These are phyloP conservation scores for Plasmodium falciparum DNA, from an alignment of 169 alveolate species.

Conservation along the genomic window DNA sequence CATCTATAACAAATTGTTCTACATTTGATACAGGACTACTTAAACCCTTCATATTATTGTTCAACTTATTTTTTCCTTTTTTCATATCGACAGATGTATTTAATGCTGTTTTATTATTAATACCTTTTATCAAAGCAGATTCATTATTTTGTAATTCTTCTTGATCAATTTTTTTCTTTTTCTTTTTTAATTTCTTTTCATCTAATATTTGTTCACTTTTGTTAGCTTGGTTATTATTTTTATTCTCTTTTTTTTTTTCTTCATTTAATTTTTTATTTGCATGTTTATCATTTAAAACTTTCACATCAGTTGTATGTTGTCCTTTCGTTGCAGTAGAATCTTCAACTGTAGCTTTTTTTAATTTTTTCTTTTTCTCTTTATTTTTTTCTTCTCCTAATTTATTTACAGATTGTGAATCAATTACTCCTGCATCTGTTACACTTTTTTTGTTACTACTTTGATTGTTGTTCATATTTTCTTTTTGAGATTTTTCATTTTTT, in stretches of 20 bases:
- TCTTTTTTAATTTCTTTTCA: conserved; percentile 27
- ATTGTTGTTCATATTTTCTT: conserved; percentile 5
- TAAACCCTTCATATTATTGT: conserved; percentile 18
- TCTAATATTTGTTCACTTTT: conserved; percentile 11
- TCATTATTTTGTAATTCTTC: not conserved
- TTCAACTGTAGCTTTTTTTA: not conserved
- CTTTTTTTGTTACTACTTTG: not conserved
- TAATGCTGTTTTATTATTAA: not conserved
- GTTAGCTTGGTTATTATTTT: conserved; percentile 12
- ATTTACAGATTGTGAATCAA: conserved; percentile 6
- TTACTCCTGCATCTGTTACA: not conserved
- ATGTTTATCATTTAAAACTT: not conserved
- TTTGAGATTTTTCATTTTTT: conserved; percentile 17
- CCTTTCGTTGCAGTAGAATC: conserved; percentile 2
- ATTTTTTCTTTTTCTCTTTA: conserved; percentile 14
- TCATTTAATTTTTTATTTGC: not conserved
- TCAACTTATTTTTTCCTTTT: conserved; percentile 36
- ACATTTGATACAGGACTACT: not conserved
- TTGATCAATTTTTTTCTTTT: conserved; percentile 48
- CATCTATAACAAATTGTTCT: conserved; percentile 16
- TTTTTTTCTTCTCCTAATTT: conserved; percentile 33
- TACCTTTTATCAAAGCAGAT: not conserved
- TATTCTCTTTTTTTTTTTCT: conserved; percentile 9
- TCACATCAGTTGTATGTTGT: conserved; percentile 13
- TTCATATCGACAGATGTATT: conserved; percentile 3